Conservation (phyloP, 331 rosid genomes). For the Stylosanthes scabra region DNA sequence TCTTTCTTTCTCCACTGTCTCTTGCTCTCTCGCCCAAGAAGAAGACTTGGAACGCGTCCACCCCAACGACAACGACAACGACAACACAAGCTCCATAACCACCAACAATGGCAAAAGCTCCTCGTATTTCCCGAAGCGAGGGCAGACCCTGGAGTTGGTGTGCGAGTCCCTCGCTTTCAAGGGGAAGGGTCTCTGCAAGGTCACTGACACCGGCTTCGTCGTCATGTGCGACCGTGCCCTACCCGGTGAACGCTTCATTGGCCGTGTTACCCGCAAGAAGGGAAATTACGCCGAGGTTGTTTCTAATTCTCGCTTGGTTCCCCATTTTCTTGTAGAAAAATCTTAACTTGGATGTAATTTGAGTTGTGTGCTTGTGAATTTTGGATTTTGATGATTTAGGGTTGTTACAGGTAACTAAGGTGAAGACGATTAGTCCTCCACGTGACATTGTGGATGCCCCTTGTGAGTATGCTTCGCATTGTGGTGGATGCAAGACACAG, state of each 20-base stretch:
- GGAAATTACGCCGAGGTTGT: constrained; percentile 84
- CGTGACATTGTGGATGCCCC: constrained; percentile 84
- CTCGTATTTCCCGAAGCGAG: constrained; percentile 80
- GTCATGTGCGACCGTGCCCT: constrained; percentile 95
- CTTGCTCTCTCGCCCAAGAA: constrained; percentile 49
- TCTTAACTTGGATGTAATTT: not conserved
- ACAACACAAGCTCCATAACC: constrained; percentile 32
- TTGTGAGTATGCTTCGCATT: constrained; percentile 82
- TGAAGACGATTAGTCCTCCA: constrained; percentile 85
- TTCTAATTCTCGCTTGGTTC: constrained; percentile 22
- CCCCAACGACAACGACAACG: not conserved
- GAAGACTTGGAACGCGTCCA: constrained; percentile 50
- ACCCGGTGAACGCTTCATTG: constrained; percentile 93
- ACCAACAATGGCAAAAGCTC: constrained; percentile 34
- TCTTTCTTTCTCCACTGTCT: constrained; percentile 42
- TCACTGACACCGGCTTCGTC: constrained; percentile 75
- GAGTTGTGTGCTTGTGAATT: not conserved
- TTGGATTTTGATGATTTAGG: constrained; percentile 16
- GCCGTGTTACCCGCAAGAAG: constrained; percentile 83
- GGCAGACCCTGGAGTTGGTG: constrained; percentile 80
- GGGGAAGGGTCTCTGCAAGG: constrained; percentile 93
- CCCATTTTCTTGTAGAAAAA: not conserved
- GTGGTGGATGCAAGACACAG: constrained; percentile 95
- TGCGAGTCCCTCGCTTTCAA: constrained; percentile 89
- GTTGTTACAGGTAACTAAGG: constrained; percentile 68